phyloP scores from a whole-genome alignment of 1,284 basidiomycete genomes.

The Irpex lacteus region DNA sequence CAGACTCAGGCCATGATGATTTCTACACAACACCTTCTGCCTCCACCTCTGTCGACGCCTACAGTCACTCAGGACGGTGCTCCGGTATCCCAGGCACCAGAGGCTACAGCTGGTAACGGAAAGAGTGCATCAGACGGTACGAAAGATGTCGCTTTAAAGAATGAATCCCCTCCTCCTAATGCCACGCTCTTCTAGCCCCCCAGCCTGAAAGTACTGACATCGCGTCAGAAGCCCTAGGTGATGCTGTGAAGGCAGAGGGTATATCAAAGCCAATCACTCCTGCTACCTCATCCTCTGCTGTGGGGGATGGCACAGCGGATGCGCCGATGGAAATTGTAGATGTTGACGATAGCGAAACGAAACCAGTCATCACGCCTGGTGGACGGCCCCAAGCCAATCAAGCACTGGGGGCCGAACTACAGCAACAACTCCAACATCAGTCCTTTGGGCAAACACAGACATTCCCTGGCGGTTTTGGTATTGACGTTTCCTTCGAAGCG shows the following conservation, averaged over 20 bases:
- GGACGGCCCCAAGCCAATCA: not conserved
- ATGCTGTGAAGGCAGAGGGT: constrained; percentile 3
- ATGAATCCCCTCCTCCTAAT: not conserved
- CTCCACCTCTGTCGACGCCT: constrained; percentile 23
- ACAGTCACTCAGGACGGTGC: constrained; percentile 14
- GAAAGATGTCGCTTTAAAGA: not conserved
- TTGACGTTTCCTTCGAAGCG: constrained; percentile 84
- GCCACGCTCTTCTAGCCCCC: not conserved
- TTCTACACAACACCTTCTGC: constrained; percentile 80
- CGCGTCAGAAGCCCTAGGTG: not conserved
- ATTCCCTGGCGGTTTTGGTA: constrained; percentile 33
- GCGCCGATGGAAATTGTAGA: constrained; percentile 15
- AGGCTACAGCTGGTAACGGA: not conserved
- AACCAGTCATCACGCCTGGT: not conserved
- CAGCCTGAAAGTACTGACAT: not conserved
- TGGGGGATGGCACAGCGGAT: constrained; percentile 9
- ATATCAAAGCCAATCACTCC: not conserved
- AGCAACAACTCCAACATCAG: constrained; percentile 10
- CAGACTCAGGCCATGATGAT: constrained; percentile 85
- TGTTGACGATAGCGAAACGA: constrained; percentile 19
- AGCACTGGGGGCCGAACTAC: constrained; percentile 10
- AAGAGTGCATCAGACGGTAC: not conserved
- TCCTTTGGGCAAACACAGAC: constrained; percentile 7
- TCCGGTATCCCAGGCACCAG: not conserved
- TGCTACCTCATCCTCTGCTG: not conserved